These are phyloP conservation scores for Penicillium crystallinum DNA, from an alignment of 495 filamentous ascomycete genomes.

Conservation along the genomic window DNA sequence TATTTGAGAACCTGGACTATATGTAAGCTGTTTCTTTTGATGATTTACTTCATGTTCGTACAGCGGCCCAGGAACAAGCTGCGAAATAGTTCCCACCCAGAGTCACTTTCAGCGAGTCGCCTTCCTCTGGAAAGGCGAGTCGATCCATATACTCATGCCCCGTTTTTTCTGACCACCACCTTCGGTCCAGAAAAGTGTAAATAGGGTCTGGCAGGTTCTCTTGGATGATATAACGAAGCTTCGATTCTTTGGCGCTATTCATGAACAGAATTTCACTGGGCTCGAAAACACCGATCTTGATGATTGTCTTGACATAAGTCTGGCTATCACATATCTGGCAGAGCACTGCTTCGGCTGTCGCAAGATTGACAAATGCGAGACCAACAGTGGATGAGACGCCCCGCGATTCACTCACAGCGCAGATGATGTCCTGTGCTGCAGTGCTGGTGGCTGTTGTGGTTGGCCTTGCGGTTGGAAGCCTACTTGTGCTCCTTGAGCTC, in stretches of 20 bases:
- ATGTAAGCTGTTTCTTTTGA: slow-evolving; percentile 18
- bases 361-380: slow-evolving; percentile 81
- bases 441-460: slow-evolving; percentile 61
- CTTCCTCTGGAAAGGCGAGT: slow-evolving; percentile 70
- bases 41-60: slow-evolving; percentile 35
- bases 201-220: slow-evolving; percentile 52
- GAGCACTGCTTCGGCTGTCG: slow-evolving; percentile 73
- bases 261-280: slow-evolving; percentile 71
- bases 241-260: slow-evolving; percentile 66
- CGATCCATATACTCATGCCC: slow-evolving; percentile 75
- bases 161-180: slow-evolving; percentile 80
- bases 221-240: slow-evolving; percentile 69
- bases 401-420: slow-evolving; percentile 85
- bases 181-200: slow-evolving; percentile 67
- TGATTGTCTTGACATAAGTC: slow-evolving; percentile 76
- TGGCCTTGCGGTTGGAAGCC: slow-evolving; percentile 45
- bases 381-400: slow-evolving; percentile 84
- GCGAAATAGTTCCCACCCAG: slow-evolving; percentile 85
- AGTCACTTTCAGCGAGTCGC: slow-evolving; percentile 70
- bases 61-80: slow-evolving; percentile 82
- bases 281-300: slow-evolving; percentile 75
- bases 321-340: slow-evolving; percentile 90
- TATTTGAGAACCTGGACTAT: slow-evolving; percentile 67
- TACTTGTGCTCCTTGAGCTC: slow-evolving; percentile 32
- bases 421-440: slow-evolving; percentile 72